A percentile compares a stretch with the other conserved stretches of the same genome.
phyloP scores from a whole-genome alignment of 495 filamentous ascomycete genomes.

The Apiosordaria backusii region DNA sequence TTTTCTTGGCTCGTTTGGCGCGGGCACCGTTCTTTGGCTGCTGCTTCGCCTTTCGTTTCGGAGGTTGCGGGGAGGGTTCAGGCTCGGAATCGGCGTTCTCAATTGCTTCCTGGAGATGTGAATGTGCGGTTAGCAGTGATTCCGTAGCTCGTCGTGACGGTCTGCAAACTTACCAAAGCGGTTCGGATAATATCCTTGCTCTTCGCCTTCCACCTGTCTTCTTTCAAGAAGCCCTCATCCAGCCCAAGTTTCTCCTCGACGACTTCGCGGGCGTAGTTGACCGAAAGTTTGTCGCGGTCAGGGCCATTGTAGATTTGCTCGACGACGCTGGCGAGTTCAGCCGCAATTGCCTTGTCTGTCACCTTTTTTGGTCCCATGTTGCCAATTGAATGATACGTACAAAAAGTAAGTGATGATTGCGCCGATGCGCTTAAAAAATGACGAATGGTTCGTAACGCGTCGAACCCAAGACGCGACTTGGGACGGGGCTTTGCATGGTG shows the following conservation, averaged over 20 bases:
- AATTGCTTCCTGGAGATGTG: not conserved
- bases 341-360: slow-evolving; percentile 10
- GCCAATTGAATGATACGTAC: not conserved
- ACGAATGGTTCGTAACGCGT: not conserved
- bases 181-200: slow-evolving; percentile 72
- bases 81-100: slow-evolving; percentile 10
- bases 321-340: slow-evolving; percentile 57
- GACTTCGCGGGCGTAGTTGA: slow-evolving; percentile 66
- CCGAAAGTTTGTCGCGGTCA: slow-evolving; percentile 63
- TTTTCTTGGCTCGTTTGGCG: slow-evolving; percentile 34
- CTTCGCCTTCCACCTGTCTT: slow-evolving; percentile 67
- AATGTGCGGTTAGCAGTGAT: not conserved
- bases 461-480: not conserved
- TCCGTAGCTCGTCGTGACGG: too few species aligned
- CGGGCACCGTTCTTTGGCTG: not conserved
- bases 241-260: slow-evolving; percentile 65
- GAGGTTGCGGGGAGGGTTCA: not conserved
- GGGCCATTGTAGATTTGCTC: slow-evolving; percentile 53
- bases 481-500: not conserved
- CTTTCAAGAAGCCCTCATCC: slow-evolving; percentile 66
- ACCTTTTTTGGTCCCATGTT: slow-evolving; percentile 14
- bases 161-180: slow-evolving; percentile 58
- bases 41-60: not conserved
- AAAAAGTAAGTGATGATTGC: not conserved
- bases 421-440: not conserved